phyloP scores from a whole-genome alignment of 176 grass and related monocot species.

The Chrysopogon serrulatus region DNA sequence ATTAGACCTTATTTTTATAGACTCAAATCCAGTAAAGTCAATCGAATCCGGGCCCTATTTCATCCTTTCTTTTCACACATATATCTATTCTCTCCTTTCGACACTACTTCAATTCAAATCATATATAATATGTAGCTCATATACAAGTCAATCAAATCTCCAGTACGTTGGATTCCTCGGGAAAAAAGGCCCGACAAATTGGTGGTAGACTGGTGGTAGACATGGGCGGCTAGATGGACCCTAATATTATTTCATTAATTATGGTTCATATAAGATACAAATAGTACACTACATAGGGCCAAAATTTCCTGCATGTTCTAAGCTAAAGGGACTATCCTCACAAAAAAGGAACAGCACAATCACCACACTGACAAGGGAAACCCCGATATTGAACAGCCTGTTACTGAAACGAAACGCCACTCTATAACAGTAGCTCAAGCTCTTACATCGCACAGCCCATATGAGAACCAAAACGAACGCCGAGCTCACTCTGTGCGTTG shows the following conservation, averaged over 20 bases:
- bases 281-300: neutral
- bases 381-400: neutral
- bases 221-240: neutral
- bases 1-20: too few relatives aligned
- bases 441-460: neutral
- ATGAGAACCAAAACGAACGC: neutral
- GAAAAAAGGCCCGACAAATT: too few relatives aligned
- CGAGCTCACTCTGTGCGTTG: constrained; percentile 13
- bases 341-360: neutral
- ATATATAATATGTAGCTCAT: too few relatives aligned
- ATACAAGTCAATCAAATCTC: too few relatives aligned
- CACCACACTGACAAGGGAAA: neutral
- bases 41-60: too few relatives aligned
- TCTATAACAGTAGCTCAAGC: neutral
- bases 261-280: neutral
- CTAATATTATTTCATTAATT: neutral
- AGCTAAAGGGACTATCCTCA: neutral
- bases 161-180: too few relatives aligned
- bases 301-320: neutral
- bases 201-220: too few relatives aligned
- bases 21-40: too few relatives aligned
- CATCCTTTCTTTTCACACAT: too few relatives aligned
- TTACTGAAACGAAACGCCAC: neutral
- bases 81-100: too few relatives aligned
- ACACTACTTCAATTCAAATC: too few relatives aligned